phyloP scores from a whole-genome alignment of 2,329 filamentous ascomycete species.

The Pseudophaeomoniella oleicola region DNA sequence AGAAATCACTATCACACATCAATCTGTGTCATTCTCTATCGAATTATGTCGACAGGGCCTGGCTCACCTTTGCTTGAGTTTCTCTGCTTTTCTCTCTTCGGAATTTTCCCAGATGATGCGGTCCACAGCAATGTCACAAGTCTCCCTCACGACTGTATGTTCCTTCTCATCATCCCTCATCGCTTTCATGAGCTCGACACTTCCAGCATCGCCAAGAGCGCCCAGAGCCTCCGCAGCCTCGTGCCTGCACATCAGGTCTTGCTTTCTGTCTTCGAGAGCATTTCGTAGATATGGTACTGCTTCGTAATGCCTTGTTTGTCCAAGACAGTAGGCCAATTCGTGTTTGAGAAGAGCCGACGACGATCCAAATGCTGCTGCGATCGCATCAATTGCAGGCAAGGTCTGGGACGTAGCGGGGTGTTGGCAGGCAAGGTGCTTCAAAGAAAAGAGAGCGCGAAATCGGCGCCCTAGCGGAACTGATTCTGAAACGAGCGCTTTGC shows the following conservation, averaged over 20 bases:
- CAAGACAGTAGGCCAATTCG: slow-evolving; percentile 91
- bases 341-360: slow-evolving; percentile 87
- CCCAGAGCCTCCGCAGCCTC: slow-evolving; percentile 93
- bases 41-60: slow-evolving; percentile 9
- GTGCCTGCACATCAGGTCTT: slow-evolving; percentile 91
- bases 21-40: slow-evolving; percentile 12
- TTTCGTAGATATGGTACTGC: slow-evolving; percentile 58
- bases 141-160: slow-evolving; percentile 73
- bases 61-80: slow-evolving; percentile 62
- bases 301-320: slow-evolving; percentile 67
- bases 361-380: slow-evolving; percentile 72
- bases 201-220: slow-evolving; percentile 62
- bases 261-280: slow-evolving; percentile 62
- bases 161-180: slow-evolving; percentile 65
- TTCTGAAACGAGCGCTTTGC: slow-evolving; percentile 68
- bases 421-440: slow-evolving; percentile 78
- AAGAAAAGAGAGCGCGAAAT: slow-evolving; percentile 92
- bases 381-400: slow-evolving; percentile 57
- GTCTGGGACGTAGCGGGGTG: slow-evolving; percentile 41
- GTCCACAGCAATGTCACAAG: slow-evolving; percentile 91
- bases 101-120: slow-evolving; percentile 88
- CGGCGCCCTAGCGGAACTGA: slow-evolving; percentile 68
- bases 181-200: slow-evolving; percentile 57
- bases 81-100: slow-evolving; percentile 55
- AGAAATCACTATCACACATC: slow-evolving; percentile 58